Evolutionary conservation across 306 rosid genomes (phyloP), one percentile per base, ranked within the genome.

Genomic region (Dalbergia cochinchinensis): DNA sequence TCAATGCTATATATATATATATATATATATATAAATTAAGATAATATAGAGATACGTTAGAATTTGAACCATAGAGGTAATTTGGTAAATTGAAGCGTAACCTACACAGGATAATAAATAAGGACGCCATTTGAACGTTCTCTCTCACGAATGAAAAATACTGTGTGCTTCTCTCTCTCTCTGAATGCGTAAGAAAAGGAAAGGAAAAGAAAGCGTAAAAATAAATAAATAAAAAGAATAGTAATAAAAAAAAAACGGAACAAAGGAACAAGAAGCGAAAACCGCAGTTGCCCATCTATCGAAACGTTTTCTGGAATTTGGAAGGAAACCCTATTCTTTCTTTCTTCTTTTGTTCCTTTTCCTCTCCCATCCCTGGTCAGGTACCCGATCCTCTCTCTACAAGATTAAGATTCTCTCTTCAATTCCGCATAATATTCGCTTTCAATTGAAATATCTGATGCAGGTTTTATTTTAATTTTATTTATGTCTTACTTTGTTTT

Each of bases 281-380:
- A 47, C 65, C 71, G 48, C 72, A 11, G 19, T 64, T 16, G 33
- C 47, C 10, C 11, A 51, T 45, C 48, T 11, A 51, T 45, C 37
- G 63, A 77, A 85, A 66, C 86, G 58, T 76, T 65, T 80, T 58
- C 80, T 20, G 69, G 41, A 51, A 57, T 57, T 31, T 20, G 19
- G 53, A 71, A 55, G 73, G 53, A 71, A 69, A 74, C 57, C 60
- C 48, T 34, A 53, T 65, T 73, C 82, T 53, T 82, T 82, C 80
- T 72, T 80, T 55, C 77, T 67, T 45, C 35, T 53, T 71, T 45
- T 64, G 71, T 67, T 81, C 88, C 78, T 85, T 84, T 85, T 79
- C 82, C 53, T 47, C 15, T 47, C 15, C 53, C 53, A 4, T 47
- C 15, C 53, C 53, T 44, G 65, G 69, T 10, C 88, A 86, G 89